phyloP scores from a whole-genome alignment of 305 asterid species.

The Fraxinus velutina region DNA sequence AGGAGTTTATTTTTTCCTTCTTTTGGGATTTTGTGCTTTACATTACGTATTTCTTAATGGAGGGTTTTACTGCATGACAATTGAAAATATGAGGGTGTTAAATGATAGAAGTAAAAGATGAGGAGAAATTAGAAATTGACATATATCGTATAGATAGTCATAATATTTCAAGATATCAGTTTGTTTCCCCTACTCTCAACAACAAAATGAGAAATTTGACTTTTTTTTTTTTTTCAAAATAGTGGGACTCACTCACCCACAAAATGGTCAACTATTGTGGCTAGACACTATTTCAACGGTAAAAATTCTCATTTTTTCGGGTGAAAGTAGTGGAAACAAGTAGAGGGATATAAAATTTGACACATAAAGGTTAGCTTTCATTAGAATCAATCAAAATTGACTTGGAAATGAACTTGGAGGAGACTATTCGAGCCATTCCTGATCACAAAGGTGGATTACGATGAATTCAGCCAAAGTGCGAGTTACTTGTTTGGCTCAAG shows the following conservation, averaged over 20 bases:
- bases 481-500: background rate
- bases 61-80: background rate
- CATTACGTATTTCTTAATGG: background rate
- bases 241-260: no score
- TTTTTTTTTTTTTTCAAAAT: no score
- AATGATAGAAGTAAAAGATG: background rate
- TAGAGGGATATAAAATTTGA: background rate
- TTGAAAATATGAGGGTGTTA: background rate
- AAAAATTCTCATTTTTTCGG: no score
- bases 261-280: no score
- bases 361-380: background rate
- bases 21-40: background rate
- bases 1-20: no score
- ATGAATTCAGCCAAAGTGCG: background rate
- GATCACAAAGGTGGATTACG: background rate
- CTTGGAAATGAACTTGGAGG: background rate
- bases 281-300: no score
- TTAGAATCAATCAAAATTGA: background rate
- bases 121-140: background rate
- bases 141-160: no score
- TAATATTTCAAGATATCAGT: background rate
- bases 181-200: no score
- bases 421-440: background rate
- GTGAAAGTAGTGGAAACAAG: no score
- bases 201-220: no score